These are phyloP conservation scores for Ambrosiella xylebori DNA, from an alignment of 2,329 filamentous ascomycete species.

Conservation along the genomic window DNA sequence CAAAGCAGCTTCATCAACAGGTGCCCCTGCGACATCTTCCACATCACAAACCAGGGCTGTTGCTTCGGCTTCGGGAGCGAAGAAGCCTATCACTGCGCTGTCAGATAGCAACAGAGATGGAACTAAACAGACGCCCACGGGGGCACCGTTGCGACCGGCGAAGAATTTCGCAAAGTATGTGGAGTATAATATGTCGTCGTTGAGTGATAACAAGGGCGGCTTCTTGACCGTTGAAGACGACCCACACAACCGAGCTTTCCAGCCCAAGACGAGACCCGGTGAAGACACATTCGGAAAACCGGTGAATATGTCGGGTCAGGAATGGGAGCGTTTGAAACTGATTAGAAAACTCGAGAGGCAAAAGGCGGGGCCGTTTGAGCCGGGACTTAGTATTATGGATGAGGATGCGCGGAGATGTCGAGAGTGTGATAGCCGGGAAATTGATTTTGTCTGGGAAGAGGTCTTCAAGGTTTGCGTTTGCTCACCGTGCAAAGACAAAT, in stretches of 20 bases:
- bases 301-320: slow-evolving; percentile 70
- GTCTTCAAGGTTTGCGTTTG: slow-evolving; percentile 63
- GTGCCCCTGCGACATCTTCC: background rate
- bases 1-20: background rate
- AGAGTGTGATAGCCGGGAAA: slow-evolving; percentile 70
- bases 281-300: slow-evolving; percentile 47
- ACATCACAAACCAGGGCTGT: slow-evolving; percentile 19
- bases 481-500: slow-evolving; percentile 69
- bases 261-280: slow-evolving; percentile 21
- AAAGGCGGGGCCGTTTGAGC: slow-evolving; percentile 73
- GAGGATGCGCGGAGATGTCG: slow-evolving; percentile 55
- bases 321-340: slow-evolving; percentile 78
- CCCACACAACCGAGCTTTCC: slow-evolving; percentile 63
- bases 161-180: slow-evolving; percentile 87
- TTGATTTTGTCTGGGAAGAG: slow-evolving; percentile 92
- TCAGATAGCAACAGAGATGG: slow-evolving; percentile 21
- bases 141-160: slow-evolving; percentile 49
- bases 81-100: slow-evolving; percentile 30
- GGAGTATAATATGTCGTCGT: slow-evolving; percentile 94
- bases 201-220: slow-evolving; percentile 94
- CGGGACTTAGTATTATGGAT: slow-evolving; percentile 61
- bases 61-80: slow-evolving; percentile 34
- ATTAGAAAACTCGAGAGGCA: slow-evolving; percentile 54
- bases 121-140: slow-evolving; percentile 42
- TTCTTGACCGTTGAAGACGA: slow-evolving; percentile 87